Conservation (phyloP, 192 early-diverging fungal species). For the Phycomyces blakesleeanus region DNA sequence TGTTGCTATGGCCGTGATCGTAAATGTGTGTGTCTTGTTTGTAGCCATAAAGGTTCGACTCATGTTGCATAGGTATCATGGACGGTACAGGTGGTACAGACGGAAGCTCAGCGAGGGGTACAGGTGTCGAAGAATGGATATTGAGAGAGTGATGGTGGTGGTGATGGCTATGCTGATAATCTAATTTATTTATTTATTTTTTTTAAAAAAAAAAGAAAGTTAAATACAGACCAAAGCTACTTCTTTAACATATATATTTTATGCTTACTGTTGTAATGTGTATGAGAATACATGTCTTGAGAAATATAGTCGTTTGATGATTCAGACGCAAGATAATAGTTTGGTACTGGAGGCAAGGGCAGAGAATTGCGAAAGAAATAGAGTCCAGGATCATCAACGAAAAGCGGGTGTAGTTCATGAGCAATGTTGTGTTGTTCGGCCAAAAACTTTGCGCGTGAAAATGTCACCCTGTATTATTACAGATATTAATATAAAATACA, state of each 20-base stretch:
- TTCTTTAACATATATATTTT: background rate
- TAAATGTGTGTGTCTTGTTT: background rate
- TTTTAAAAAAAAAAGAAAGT: too few relatives aligned
- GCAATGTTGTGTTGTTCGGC: conserved; percentile 69
- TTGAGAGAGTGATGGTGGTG: background rate
- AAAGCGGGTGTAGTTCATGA: conserved; percentile 69
- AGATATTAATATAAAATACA: too few relatives aligned
- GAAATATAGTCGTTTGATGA: background rate
- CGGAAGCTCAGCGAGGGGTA: conserved; percentile 2
- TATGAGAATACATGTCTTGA: background rate
- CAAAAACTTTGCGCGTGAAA: conserved; percentile 58
- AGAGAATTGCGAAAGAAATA: conserved; percentile 50
- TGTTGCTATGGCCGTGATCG: background rate
- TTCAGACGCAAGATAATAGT: background rate
- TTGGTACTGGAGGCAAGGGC: background rate
- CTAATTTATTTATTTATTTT: too few relatives aligned
- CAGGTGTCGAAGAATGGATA: background rate
- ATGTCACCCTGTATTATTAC: conserved; percentile 58
- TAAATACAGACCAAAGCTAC: too few relatives aligned
- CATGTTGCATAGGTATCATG: conserved; percentile 15
- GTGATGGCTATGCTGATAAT: too few relatives aligned
- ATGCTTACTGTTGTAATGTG: background rate
- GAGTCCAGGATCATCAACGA: conserved; percentile 67
- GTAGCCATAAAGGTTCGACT: conserved; percentile 7
- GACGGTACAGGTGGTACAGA: conserved; percentile 16